These are phyloP conservation scores for Apiotrichum laibachii DNA, from an alignment of 1,284 basidiomycete genomes.

Conservation along the genomic window DNA sequence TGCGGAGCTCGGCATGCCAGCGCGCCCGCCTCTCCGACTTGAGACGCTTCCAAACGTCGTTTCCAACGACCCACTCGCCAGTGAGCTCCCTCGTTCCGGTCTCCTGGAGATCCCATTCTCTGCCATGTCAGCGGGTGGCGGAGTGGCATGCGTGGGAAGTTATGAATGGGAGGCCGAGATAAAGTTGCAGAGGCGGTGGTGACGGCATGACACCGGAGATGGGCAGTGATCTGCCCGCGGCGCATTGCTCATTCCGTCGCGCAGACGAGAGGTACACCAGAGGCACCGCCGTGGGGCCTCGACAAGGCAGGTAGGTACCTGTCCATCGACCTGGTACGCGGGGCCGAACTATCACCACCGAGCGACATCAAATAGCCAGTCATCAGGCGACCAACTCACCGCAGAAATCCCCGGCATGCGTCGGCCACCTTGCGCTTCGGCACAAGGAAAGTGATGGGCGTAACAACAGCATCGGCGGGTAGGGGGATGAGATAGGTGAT, in stretches of 20 bases:
- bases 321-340: too few species aligned
- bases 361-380: too few species aligned
- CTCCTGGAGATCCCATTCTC: slow-evolving; percentile 71
- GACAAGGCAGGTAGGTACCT: too few species aligned
- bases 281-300: too few species aligned
- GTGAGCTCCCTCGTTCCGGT: slow-evolving; percentile 75
- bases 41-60: slow-evolving; percentile 80
- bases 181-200: background rate
- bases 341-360: too few species aligned
- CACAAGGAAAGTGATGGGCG: slow-evolving; percentile 89
- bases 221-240: too few species aligned
- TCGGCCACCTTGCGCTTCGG: slow-evolving; percentile 73
- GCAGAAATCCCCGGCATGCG: slow-evolving; percentile 38
- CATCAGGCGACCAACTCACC: slow-evolving; percentile 13
- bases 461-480: slow-evolving; percentile 90
- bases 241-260: too few species aligned
- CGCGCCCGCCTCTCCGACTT: slow-evolving; percentile 73
- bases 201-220: background rate
- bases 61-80: slow-evolving; percentile 95
- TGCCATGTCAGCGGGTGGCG: slow-evolving; percentile 12
- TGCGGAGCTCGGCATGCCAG: slow-evolving; percentile 22
- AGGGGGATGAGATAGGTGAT: slow-evolving; percentile 79
- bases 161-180: background rate
- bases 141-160: background rate
- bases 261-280: too few species aligned